Evolutionary conservation across 768 basidiomycete species (phyloP).

Genomic region (Paxillus rubicundulus): DNA sequence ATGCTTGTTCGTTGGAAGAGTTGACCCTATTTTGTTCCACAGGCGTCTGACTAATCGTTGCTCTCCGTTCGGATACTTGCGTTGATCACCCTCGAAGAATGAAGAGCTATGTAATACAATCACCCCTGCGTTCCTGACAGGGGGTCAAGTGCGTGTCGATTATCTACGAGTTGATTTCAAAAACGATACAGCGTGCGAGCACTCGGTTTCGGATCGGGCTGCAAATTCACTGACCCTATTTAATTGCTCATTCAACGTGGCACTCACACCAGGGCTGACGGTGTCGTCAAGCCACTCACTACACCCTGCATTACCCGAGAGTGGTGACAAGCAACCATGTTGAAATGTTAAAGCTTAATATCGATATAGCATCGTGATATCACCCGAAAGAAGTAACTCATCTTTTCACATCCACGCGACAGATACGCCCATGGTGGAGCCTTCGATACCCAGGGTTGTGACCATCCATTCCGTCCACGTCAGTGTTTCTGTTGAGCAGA

Average conservation of each 20-base stretch:
- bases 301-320: not conserved
- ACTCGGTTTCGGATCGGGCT: not conserved
- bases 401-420: not conserved
- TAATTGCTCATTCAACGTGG: too few relatives aligned
- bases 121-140: constrained; percentile 18
- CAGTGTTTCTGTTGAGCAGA: constrained; percentile 3
- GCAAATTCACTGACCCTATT: not conserved
- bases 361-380: not conserved
- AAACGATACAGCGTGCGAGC: not conserved
- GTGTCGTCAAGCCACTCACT: not conserved
- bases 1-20: constrained; percentile 25
- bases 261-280: not conserved
- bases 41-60: constrained; percentile 16
- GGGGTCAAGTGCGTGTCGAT: constrained; percentile 1
- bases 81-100: constrained; percentile 23
- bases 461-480: too few relatives aligned
- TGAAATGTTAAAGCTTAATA: constrained; percentile 16
- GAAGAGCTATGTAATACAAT: not conserved
- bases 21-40: constrained; percentile 33
- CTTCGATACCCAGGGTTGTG: not conserved
- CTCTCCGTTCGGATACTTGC: constrained; percentile 23
- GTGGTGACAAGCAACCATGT: constrained; percentile 17
- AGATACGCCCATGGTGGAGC: not conserved
- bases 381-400: not conserved
- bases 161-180: constrained; percentile 1